These are phyloP conservation scores for Pascua sp. DNA, from an alignment of 1,284 basidiomycete genomes.

Conservation along the genomic window DNA sequence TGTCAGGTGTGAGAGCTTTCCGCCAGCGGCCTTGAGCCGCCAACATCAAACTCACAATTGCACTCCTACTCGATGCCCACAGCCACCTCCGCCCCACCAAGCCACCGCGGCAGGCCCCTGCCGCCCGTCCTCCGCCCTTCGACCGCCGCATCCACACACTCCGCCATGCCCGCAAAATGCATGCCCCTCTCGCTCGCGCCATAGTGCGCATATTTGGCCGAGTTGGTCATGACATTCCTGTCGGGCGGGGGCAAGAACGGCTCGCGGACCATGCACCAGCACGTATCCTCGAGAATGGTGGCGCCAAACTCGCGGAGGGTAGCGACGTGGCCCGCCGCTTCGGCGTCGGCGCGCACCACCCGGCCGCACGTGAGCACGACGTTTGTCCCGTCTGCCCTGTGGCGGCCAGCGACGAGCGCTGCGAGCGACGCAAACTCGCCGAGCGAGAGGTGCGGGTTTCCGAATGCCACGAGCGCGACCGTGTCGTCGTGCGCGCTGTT, in stretches of 20 bases:
- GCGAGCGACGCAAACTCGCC: conserved; percentile 14
- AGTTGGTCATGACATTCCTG: conserved; percentile 6
- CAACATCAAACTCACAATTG: no score
- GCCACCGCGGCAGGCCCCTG: no score
- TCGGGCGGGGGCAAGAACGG: conserved; percentile 2
- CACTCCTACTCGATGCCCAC: no score
- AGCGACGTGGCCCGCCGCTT: background rate
- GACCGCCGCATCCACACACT: conserved; percentile 8
- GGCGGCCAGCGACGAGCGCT: background rate
- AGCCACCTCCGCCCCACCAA: no score
- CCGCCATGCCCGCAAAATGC: conserved; percentile 4
- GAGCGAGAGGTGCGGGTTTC: conserved; percentile 12
- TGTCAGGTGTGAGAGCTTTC: no score
- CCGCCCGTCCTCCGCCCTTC: no score
- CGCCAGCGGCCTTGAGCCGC: no score
- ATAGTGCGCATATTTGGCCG: conserved; percentile 17
- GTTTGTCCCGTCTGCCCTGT: background rate
- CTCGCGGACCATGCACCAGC: conserved; percentile 14
- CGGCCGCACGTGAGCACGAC: conserved; percentile 10
- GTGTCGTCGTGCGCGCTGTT: conserved; percentile 3
- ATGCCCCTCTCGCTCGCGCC: conserved; percentile 8
- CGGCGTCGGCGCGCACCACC: conserved; percentile 2
- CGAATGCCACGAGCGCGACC: conserved; percentile 12
- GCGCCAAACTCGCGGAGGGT: conserved; percentile 8
- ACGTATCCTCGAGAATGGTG: conserved; percentile 6